Evolutionary conservation across 192 early-diverging fungal species (phyloP), one percentile per base, ranked within the genome.

Genomic region (Umbelopsis sp.): DNA sequence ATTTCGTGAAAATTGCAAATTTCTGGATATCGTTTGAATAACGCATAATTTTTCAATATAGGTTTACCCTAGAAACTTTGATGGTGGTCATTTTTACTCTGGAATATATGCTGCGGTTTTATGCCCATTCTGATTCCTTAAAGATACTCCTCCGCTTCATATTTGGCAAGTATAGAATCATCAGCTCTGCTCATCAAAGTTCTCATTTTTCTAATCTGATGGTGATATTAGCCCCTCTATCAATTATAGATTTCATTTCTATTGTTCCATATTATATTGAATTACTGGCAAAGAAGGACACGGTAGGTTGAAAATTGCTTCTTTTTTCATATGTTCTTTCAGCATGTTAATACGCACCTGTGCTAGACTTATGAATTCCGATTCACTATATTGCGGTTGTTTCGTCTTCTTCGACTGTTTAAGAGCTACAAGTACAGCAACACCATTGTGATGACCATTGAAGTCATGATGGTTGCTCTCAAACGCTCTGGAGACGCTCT

Each of bases 201-300:
- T n/a, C n/a, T 16, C 16, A n/a, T 44, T 45, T 41, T 23, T 33
- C 27, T 49, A 20, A 30, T 35, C 4, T 13, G 22, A 55, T 64
- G 64, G 44, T 44, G 4, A 11, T 47, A 27, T n/a, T 47, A 85
- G 85, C 87, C 30, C 87, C 87, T 16, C 64, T 89, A 8, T 80
- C 90, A n/a, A 79, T 94, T 16, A 84, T 94, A 51, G 92, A 94
- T 47, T 84, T 92, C 21, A 81, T 92, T 58, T 89, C 92, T 0
- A 91, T 94, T 64, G 76, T 92, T 21, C 92, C 92, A 18, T 94
- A 90, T 76, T 94, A 92, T 73, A 85, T 94, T 41, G 91, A 94
- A 72, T 74, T 94, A 37, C 71, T 85, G 2, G 74, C 89, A 21
- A 80, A 86, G 46, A 78, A 86, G 23, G 90, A 91, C 23, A 90